Evolutionary conservation across 495 filamentous ascomycete species (phyloP).

Genomic region (Alectoria sarmentosa): DNA sequence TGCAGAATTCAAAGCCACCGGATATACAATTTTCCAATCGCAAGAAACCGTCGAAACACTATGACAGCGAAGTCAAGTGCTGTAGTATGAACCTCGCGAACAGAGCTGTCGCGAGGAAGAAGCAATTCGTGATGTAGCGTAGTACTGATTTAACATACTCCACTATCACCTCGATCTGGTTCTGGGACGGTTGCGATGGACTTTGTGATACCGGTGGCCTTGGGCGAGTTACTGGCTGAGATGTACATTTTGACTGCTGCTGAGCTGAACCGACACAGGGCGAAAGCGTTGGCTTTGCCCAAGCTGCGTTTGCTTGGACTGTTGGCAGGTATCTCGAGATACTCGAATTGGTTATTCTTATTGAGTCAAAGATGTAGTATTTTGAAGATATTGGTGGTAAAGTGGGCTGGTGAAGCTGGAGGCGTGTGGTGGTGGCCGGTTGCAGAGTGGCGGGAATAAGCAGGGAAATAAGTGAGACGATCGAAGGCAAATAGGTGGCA

Average conservation of each 20-base stretch:
- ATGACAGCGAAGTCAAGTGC: constrained; percentile 19
- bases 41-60: constrained; percentile 23
- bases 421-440: constrained; percentile 18
- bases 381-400: neutral
- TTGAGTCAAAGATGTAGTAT: constrained; percentile 1
- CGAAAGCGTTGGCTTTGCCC: constrained; percentile 12
- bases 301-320: constrained; percentile 13
- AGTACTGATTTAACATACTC: constrained; percentile 17
- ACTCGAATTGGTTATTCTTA: neutral
- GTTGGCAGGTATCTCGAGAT: constrained; percentile 1
- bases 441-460: constrained; percentile 25
- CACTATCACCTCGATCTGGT: constrained; percentile 13
- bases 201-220: constrained; percentile 24
- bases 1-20: constrained; percentile 16
- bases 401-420: constrained; percentile 10
- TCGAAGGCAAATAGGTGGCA: constrained; percentile 19
- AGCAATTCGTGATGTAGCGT: constrained; percentile 14
- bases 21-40: constrained; percentile 27
- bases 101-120: constrained; percentile 18
- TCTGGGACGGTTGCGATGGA: constrained; percentile 24
- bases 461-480: constrained; percentile 17
- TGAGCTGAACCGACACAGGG: constrained; percentile 17
- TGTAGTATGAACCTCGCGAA: constrained; percentile 15
- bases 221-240: constrained; percentile 7
- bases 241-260: constrained; percentile 23